These are phyloP conservation scores for Hygrophorus pudorinus DNA, from an alignment of 768 basidiomycete genomes.

Conservation along the genomic window DNA sequence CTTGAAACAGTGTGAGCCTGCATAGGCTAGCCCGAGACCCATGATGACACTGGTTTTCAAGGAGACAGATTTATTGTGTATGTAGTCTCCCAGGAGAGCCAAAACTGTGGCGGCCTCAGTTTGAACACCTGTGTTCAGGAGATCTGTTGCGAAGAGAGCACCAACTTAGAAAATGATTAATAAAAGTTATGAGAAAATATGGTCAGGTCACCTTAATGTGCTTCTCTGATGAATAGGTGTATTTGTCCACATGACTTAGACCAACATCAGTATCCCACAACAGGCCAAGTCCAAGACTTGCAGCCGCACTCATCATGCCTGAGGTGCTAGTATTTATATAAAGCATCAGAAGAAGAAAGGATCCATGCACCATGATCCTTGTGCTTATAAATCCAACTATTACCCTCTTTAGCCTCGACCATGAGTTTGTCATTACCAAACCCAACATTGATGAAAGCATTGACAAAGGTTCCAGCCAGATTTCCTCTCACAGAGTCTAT, in stretches of 20 bases:
- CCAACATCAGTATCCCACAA: slow-evolving; percentile 97
- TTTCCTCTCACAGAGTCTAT: slow-evolving; percentile 93
- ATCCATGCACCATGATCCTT: slow-evolving; percentile 78
- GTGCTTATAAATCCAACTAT: slow-evolving; percentile 99
- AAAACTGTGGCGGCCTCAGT: slow-evolving; percentile 91
- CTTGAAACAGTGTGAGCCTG: too few species aligned
- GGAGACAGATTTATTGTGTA: slow-evolving; percentile 76
- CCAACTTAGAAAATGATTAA: too few species aligned
- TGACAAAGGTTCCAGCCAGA: slow-evolving; percentile 94
- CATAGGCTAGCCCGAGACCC: too few species aligned
- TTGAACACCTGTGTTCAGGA: slow-evolving; percentile 80
- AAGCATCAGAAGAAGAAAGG: neutral
- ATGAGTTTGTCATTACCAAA: slow-evolving; percentile 99
- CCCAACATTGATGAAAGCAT: slow-evolving; percentile 97
- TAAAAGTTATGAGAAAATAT: too few species aligned
- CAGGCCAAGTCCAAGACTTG: slow-evolving; percentile 85
- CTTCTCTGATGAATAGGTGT: slow-evolving; percentile 93
- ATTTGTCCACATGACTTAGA: slow-evolving; percentile 91
- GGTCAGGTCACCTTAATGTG: slow-evolving; percentile 88
- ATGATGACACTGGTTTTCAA: slow-evolving; percentile 89
- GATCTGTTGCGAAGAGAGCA: too few species aligned
- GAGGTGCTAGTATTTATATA: slow-evolving; percentile 3
- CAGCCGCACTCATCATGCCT: slow-evolving; percentile 97
- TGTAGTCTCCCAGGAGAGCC: too few species aligned
- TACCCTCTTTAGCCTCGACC: slow-evolving; percentile 93